Percentiles rank a stretch among this genome's conserved stretches.
phyloP scores from a whole-genome alignment of 176 grass and related monocot species.

The Urochloa ruziziensis region DNA sequence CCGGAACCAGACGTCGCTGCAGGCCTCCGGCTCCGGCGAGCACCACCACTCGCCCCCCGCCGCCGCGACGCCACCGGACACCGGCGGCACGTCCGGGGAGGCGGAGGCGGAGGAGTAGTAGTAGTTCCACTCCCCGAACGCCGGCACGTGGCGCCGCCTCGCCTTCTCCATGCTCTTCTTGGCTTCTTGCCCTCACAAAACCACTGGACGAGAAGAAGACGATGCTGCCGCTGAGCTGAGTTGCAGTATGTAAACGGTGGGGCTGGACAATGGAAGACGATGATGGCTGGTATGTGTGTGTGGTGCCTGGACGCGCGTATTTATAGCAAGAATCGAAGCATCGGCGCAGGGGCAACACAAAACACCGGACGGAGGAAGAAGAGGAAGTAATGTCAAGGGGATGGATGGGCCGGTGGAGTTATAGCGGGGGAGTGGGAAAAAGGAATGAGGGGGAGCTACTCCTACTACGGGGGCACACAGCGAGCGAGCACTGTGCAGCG shows the following conservation, averaged over 20 bases:
- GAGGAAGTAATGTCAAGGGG: neutral
- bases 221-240: neutral
- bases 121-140: conserved; percentile 56
- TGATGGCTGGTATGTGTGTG: too few species aligned
- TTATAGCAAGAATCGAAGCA: neutral
- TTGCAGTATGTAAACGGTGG: neutral
- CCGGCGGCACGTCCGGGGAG: neutral
- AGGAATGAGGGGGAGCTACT: neutral
- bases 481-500: neutral
- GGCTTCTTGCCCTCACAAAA: too few species aligned
- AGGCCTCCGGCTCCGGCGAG: conserved; percentile 19
- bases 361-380: neutral
- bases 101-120: neutral
- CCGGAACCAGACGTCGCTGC: conserved; percentile 38
- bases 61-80: neutral
- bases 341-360: neutral
- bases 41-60: neutral
- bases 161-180: neutral
- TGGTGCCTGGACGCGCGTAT: neutral
- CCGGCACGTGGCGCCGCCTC: conserved; percentile 29
- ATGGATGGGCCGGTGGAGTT: neutral
- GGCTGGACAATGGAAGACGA: neutral
- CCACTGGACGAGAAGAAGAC: too few species aligned
- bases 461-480: neutral
- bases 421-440: neutral